phyloP scores from a whole-genome alignment of 371 early-diverging fungal genomes.

The Syncephalastrum sp. region DNA sequence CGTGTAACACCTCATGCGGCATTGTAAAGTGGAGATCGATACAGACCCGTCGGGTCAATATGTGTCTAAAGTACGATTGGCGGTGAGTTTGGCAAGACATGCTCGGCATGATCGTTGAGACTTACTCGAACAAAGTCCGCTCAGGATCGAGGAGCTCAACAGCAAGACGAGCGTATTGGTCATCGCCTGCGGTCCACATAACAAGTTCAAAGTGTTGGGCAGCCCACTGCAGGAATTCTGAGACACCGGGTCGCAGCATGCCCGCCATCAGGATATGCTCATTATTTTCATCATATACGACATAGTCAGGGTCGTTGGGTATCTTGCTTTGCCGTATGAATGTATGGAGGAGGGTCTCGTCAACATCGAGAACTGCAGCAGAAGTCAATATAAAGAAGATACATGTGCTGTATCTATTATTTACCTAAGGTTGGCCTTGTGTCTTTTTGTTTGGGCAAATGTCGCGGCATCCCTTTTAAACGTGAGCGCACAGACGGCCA shows the following conservation, averaged over 20 bases:
- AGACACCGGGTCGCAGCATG: constrained; percentile 44
- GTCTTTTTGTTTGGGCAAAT: constrained; percentile 44
- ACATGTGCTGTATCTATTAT: neutral
- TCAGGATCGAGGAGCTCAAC: constrained; percentile 39
- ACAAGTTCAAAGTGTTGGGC: constrained; percentile 44
- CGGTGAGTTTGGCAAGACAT: neutral
- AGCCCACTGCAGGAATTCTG: constrained; percentile 46
- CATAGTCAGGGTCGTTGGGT: constrained; percentile 33
- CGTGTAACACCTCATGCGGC: constrained; percentile 33
- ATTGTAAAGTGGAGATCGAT: constrained; percentile 35
- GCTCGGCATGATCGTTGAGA: neutral
- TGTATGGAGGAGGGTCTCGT: constrained; percentile 46
- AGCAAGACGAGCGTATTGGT: constrained; percentile 41
- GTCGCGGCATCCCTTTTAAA: constrained; percentile 42
- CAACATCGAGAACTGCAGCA: constrained; percentile 40
- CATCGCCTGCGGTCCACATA: constrained; percentile 48
- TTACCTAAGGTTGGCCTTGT: constrained; percentile 41
- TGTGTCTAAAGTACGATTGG: constrained; percentile 26
- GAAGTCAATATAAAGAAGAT: neutral
- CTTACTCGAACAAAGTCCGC: constrained; percentile 37
- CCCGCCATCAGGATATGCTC: constrained; percentile 36
- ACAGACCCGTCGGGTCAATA: constrained; percentile 39
- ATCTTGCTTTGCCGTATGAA: constrained; percentile 21
- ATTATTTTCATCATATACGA: constrained; percentile 33
- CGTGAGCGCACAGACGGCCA: constrained; percentile 48